Conservation (phyloP, 371 early-diverging fungal species). For the Sporodiniella umbellata region DNA sequence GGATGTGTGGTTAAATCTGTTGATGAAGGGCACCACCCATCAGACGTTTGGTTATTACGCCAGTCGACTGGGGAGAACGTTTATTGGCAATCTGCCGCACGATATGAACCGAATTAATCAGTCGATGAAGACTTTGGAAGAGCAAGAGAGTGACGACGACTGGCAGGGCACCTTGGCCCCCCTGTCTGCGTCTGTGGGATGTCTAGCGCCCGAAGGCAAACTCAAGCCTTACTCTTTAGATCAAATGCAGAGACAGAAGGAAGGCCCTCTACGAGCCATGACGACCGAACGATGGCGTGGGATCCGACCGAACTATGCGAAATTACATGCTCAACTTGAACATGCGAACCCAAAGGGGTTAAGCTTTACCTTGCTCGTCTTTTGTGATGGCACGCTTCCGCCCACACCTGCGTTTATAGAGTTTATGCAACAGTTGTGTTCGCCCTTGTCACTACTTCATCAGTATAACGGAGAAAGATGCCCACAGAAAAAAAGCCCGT, state of each 20-base stretch:
- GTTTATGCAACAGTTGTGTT: slow-evolving; percentile 18
- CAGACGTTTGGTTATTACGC: slow-evolving; percentile 7
- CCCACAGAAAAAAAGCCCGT: too few relatives aligned
- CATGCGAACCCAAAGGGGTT: slow-evolving; percentile 4
- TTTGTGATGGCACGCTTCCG: slow-evolving; percentile 23
- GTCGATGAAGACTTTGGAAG: neutral
- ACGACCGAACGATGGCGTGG: slow-evolving; percentile 28
- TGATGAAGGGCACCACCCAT: neutral
- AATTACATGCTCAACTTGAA: slow-evolving; percentile 24
- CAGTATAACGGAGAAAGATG: slow-evolving; percentile 9
- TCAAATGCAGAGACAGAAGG: slow-evolving; percentile 24
- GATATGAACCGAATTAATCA: neutral
- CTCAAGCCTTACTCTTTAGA: slow-evolving; percentile 36
- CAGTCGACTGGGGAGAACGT: slow-evolving; percentile 1
- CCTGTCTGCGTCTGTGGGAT: slow-evolving; percentile 7
- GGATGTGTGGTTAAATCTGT: neutral
- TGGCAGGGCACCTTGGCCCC: too few relatives aligned
- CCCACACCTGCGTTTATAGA: neutral
- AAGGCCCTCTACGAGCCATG: too few relatives aligned
- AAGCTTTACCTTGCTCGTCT: slow-evolving; percentile 31
- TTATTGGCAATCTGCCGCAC: slow-evolving; percentile 8
- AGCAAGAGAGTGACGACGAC: too few relatives aligned
- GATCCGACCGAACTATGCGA: slow-evolving; percentile 26
- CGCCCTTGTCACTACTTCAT: slow-evolving; percentile 24
- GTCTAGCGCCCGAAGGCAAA: slow-evolving; percentile 28